Percentiles rank a stretch among this genome's conserved stretches.
Evolutionary conservation across 1,284 basidiomycete genomes (phyloP).

Genomic region (Tilletia setariae): DNA sequence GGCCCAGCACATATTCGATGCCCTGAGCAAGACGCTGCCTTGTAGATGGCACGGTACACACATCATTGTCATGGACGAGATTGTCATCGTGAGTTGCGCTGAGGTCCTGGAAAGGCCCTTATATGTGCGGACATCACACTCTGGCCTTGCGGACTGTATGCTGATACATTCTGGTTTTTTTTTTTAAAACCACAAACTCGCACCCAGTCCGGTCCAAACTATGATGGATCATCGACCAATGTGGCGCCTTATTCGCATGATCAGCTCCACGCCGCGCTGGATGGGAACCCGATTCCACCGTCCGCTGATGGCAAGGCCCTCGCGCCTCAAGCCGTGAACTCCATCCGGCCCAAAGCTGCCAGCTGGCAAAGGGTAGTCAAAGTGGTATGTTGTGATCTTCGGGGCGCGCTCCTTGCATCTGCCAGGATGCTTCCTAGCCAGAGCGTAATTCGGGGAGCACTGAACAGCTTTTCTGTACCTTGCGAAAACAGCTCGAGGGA

Average conservation of each 20-base stretch:
- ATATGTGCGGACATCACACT: neutral
- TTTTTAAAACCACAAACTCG: no score
- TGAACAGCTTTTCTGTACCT: no score
- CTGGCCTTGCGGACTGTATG: no score
- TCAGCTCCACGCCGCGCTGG: constrained; percentile 19
- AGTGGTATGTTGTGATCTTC: constrained; percentile 34
- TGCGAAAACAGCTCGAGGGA: constrained; percentile 42
- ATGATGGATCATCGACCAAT: constrained; percentile 40
- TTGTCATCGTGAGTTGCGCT: constrained; percentile 39
- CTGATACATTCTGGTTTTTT: no score
- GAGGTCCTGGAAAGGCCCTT: neutral
- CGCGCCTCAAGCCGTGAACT: neutral
- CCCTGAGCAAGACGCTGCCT: constrained; percentile 51
- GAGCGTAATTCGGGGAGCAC: no score
- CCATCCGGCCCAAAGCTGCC: constrained; percentile 17
- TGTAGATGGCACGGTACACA: constrained; percentile 51
- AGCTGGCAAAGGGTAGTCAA: constrained; percentile 31
- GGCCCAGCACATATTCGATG: constrained; percentile 47
- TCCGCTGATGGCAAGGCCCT: neutral
- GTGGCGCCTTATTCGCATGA: constrained; percentile 32
- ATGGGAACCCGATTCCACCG: constrained; percentile 14
- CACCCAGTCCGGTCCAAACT: constrained; percentile 34
- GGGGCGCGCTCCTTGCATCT: neutral
- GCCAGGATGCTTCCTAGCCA: no score
- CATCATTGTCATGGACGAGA: constrained; percentile 53